These are phyloP conservation scores for Tilletia indica DNA, from an alignment of 1,284 basidiomycete genomes.

Conservation along the genomic window DNA sequence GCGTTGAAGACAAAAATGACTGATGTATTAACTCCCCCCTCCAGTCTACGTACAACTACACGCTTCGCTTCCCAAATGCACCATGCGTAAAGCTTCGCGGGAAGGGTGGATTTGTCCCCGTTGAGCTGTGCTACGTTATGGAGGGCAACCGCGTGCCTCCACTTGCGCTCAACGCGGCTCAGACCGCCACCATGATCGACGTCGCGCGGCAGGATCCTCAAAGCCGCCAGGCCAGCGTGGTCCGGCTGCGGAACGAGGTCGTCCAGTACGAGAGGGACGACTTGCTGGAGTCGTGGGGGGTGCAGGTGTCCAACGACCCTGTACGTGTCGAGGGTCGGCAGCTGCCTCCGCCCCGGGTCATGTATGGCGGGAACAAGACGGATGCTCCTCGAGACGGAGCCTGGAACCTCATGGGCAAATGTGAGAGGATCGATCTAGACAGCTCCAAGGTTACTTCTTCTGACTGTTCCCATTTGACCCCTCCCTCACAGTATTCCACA, in stretches of 20 bases:
- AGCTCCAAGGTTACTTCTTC: background rate
- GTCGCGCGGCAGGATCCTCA: constrained; percentile 28
- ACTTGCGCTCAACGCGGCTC: constrained; percentile 28
- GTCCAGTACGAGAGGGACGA: constrained; percentile 34
- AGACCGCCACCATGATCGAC: constrained; percentile 34
- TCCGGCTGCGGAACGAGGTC: constrained; percentile 30
- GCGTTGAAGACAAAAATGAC: too few species aligned
- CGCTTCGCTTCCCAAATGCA: constrained; percentile 29
- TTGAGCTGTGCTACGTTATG: constrained; percentile 35
- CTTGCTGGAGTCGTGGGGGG: constrained; percentile 54
- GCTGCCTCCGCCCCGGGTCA: constrained; percentile 48
- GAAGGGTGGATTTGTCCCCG: constrained; percentile 30
- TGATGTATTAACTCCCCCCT: too few species aligned
- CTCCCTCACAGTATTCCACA: background rate
- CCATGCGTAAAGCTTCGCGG: constrained; percentile 34
- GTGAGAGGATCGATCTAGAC: constrained; percentile 22
- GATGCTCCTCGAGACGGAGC: constrained; percentile 46
- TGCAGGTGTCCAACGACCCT: constrained; percentile 55
- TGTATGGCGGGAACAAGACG: constrained; percentile 54
- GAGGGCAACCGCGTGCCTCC: constrained; percentile 33
- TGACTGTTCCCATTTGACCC: too few species aligned
- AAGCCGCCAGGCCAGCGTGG: constrained; percentile 28
- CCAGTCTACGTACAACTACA: constrained; percentile 33
- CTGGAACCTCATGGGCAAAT: constrained; percentile 38
- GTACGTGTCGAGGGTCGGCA: constrained; percentile 54